Evolutionary conservation across 2,329 filamentous ascomycete species (phyloP), one percentile per base, ranked within the genome.

Genomic region (Aurifilum marmelostoma): DNA sequence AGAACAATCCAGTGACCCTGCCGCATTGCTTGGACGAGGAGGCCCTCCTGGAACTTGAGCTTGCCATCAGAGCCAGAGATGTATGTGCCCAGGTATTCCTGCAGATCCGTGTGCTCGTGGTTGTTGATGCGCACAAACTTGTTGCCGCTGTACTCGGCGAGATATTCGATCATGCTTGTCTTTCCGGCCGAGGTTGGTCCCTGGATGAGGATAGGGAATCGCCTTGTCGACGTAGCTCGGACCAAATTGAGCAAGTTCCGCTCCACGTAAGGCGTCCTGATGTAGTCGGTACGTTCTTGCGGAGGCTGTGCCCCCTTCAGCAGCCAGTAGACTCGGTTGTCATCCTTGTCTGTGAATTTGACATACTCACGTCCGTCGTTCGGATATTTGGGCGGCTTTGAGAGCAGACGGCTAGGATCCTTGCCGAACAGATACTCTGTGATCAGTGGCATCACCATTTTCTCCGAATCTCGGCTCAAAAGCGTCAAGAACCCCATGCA

Each of bases 51-150:
- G 75, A 97, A 99, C 14, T 86, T 88, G 56, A 99, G 84, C 71
- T 92, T 92, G 6, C 97, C 97, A 76, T 97, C 92, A 0, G 89
- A 81, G 32, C 91, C 92, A 2, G 96, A 97, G 1, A 97, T 84
- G 74, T 99, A 99, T 0, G 94, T 97, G 24, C 96, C 96, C 7
- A 99, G 83, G 75, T 99, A 99, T 77, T 99, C 97, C 79, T 99
- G 96, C 50, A 99, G 83, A 78, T 99, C 96, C 0, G 96, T 99
- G 76, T 99, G 96, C 77, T 99, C 97, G 79, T 99, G 96, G 74
- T 99, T 99, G 81, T 99, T 99, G 83, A 99, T 99, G 70, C 96
- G 89, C 58, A 99, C 94, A 76, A 98, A 99, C 76, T 92, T 96
- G 78, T 99, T 97, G 3, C 97, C 96, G 39, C 94, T 98, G 67